Percentiles rank a stretch among this genome's conserved stretches.
Conservation (phyloP, 352 stramenopile genomes). For the Globisporangium heterothallicum region DNA sequence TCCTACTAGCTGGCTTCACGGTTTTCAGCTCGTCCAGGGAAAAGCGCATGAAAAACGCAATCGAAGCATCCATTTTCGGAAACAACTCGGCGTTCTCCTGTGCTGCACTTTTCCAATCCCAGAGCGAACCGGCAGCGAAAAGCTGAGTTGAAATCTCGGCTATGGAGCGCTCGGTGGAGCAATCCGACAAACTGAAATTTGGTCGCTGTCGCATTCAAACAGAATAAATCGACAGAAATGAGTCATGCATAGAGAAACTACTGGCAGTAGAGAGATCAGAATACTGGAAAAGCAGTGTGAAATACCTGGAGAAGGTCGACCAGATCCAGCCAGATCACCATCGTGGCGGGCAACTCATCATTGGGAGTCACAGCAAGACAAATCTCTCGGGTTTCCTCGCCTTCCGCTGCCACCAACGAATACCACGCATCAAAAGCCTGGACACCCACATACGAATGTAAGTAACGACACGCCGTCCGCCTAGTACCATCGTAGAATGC, state of each 20-base stretch:
- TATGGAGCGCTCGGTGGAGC: conserved; percentile 25
- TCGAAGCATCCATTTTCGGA: conserved; percentile 34
- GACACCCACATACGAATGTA: too few relatives aligned
- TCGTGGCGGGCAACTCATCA: conserved; percentile 45
- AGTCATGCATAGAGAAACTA: neutral
- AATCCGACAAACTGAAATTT: conserved; percentile 54
- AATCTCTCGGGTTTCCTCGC: conserved; percentile 22
- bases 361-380: conserved; percentile 48
- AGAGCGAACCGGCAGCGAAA: conserved; percentile 28
- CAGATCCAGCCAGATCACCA: conserved; percentile 73
- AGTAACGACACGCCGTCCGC: too few relatives aligned
- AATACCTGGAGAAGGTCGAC: conserved; percentile 71
- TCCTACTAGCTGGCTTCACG: conserved; percentile 13
- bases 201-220: conserved; percentile 23
- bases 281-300: neutral
- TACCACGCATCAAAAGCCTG: conserved; percentile 80
- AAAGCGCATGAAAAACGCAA: conserved; percentile 69
- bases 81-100: conserved; percentile 14
- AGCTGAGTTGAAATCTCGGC: conserved; percentile 41
- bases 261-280: neutral
- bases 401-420: conserved; percentile 39
- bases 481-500: neutral
- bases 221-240: too few relatives aligned
- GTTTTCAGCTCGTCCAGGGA: conserved; percentile 53
- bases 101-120: conserved; percentile 21